A percentile compares a stretch with the other conserved stretches of the same genome.
These are phyloP conservation scores for Mycena venus DNA, from an alignment of 768 basidiomycete species.

Conservation along the genomic window DNA sequence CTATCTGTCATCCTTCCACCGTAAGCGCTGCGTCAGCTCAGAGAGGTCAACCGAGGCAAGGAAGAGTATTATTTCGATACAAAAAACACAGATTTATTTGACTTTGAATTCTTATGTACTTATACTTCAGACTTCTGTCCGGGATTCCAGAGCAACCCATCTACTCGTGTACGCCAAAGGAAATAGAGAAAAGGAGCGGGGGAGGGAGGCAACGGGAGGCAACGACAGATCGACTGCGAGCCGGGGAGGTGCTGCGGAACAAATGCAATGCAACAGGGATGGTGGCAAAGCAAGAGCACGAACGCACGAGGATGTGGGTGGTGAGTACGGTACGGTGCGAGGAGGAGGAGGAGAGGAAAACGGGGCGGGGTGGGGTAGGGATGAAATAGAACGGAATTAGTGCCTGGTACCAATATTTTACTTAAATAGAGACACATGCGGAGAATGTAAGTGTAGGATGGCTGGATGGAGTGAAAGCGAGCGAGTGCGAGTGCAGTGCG, in stretches of 20 bases:
- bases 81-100: constrained; percentile 29
- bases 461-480: constrained; percentile 4
- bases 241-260: not conserved
- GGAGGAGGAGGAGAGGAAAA: not conserved
- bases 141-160: constrained; percentile 18
- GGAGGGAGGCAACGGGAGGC: not conserved
- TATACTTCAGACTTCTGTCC: constrained; percentile 21
- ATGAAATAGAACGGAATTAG: constrained; percentile 28
- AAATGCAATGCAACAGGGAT: constrained; percentile 15
- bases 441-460: constrained; percentile 21
- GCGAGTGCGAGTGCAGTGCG: constrained; percentile 31
- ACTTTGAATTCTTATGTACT: constrained; percentile 31
- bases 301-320: constrained; percentile 26
- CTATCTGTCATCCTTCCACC: too few species aligned
- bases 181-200: not conserved
- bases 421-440: constrained; percentile 29
- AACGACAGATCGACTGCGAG: constrained; percentile 17
- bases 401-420: constrained; percentile 27
- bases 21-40: too few species aligned
- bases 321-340: constrained; percentile 11
- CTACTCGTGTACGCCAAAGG: constrained; percentile 30
- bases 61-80: constrained; percentile 3
- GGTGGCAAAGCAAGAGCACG: constrained; percentile 31
- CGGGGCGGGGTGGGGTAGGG: not conserved
- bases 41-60: too few species aligned